Evolutionary conservation across 169 alveolate genomes (phyloP), one percentile per base, ranked within the genome.

Genomic region (Plasmodium vinckei): DNA sequence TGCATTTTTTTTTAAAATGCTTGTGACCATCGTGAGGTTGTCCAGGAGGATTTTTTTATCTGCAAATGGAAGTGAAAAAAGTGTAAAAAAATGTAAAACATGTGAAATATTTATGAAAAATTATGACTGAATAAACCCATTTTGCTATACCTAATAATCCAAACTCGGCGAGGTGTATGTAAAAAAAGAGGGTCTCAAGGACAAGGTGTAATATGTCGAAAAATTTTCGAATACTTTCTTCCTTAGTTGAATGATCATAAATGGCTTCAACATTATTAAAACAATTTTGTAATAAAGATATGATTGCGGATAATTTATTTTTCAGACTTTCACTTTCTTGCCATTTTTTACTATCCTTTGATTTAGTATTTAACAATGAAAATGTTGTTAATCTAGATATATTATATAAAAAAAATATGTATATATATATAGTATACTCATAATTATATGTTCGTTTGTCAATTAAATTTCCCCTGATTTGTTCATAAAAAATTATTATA

Each of bases 391-490:
- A 61, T 49, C 91, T 54, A 25, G 75, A 69, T 61, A 69, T 23
- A 57, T 42, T 84, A 23, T 84, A 84, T 49, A 56, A 69, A 61
- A 84, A 68, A 69, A 84, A 84, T 4, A n/a, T 13, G 5, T 42
- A 53, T 1, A 84, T 44, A 46, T 84, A 84, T 17, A 69, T 27
- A 46, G 72, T 84, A 49, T 51, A 27, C 2, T 27, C 42, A 21
- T 13, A 13, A 39, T 53, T n/a, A 6, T 56, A 54, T 65, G 10
- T 17, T n/a, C 46, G 33, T 9, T 27, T 53, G 7, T 56, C 13
- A 51, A 13, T 1, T 21, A 68, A 17, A 69, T 67, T 67, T 46
- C 33, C 53, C 9, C 49, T 19, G n/a, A 57, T n/a, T 23, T 46
- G 23, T 15, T 84, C 73, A 69, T 67, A 42, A 19, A 84, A 54